These are phyloP conservation scores for Aspergillus bertholletiae DNA, from an alignment of 495 filamentous ascomycete species.

Conservation along the genomic window DNA sequence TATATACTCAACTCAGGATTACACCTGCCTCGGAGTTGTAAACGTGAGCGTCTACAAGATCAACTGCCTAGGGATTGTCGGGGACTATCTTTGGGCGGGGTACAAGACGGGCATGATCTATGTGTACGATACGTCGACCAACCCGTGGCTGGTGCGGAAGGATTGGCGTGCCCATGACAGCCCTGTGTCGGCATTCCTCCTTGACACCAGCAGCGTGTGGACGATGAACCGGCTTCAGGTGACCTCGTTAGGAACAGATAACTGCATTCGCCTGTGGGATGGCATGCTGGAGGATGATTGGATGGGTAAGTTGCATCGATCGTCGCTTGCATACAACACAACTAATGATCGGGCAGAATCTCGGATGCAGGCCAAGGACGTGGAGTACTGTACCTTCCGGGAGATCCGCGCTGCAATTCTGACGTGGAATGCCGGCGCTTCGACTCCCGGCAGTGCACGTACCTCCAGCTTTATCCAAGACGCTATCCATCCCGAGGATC, in stretches of 20 bases:
- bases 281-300: slow-evolving; percentile 91
- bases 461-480: slow-evolving; percentile 74
- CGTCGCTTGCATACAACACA: background rate
- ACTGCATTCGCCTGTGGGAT: slow-evolving; percentile 84
- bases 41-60: slow-evolving; percentile 94
- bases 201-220: slow-evolving; percentile 82
- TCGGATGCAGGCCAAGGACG: slow-evolving; percentile 80
- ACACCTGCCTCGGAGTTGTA: slow-evolving; percentile 69
- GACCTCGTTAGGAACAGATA: slow-evolving; percentile 84
- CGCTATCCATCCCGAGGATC: slow-evolving; percentile 64
- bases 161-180: slow-evolving; percentile 90
- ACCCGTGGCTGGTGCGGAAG: slow-evolving; percentile 87
- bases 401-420: slow-evolving; percentile 73
- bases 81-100: slow-evolving; percentile 84
- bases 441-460: slow-evolving; percentile 76
- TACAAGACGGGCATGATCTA: slow-evolving; percentile 95
- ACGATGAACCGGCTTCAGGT: slow-evolving; percentile 82
- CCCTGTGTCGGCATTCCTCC: slow-evolving; percentile 70
- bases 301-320: slow-evolving; percentile 54
- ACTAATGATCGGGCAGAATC: slow-evolving; percentile 50
- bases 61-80: slow-evolving; percentile 79
- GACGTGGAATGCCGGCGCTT: slow-evolving; percentile 96
- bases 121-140: slow-evolving; percentile 78
- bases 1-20: slow-evolving; percentile 75
- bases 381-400: slow-evolving; percentile 78